These are phyloP conservation scores for Microstegium vimineum DNA, from an alignment of 176 grass and related monocot species.

Conservation along the genomic window DNA sequence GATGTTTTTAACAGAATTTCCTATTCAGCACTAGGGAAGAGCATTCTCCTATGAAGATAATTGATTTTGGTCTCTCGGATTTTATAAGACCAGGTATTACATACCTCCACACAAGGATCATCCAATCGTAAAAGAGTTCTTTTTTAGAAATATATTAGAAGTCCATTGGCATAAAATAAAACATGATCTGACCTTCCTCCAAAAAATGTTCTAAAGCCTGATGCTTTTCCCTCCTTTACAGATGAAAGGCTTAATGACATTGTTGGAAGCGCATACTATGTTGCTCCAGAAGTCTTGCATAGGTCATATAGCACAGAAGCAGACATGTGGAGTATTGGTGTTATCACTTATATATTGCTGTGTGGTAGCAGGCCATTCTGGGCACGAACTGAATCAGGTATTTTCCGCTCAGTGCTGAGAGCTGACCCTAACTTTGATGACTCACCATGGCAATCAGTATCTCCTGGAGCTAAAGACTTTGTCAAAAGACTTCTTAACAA, in stretches of 20 bases:
- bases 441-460: conserved; percentile 72
- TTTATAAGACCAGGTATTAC: conserved; percentile 90
- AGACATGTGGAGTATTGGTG: conserved; percentile 98
- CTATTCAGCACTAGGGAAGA: conserved; percentile 87
- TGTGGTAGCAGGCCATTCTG: conserved; percentile 98
- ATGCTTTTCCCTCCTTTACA: conserved; percentile 39
- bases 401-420: conserved; percentile 94
- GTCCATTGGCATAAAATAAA: not conserved
- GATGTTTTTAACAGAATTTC: conserved; percentile 73
- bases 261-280: conserved; percentile 99
- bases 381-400: conserved; percentile 98
- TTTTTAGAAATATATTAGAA: conserved; percentile 16
- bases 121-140: not conserved
- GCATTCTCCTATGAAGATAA: conserved; percentile 93
- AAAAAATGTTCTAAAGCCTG: not conserved
- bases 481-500: conserved; percentile 97
- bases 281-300: conserved; percentile 96
- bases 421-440: conserved; percentile 98
- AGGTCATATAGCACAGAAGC: conserved; percentile 96
- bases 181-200: not conserved
- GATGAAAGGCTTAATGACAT: conserved; percentile 99
- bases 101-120: conserved; percentile 20
- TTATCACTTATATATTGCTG: conserved; percentile 94
- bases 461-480: conserved; percentile 90
- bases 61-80: conserved; percentile 99